Conservation (phyloP, 2,329 filamentous ascomycete species). For the Fusarium brevicatenulatum region DNA sequence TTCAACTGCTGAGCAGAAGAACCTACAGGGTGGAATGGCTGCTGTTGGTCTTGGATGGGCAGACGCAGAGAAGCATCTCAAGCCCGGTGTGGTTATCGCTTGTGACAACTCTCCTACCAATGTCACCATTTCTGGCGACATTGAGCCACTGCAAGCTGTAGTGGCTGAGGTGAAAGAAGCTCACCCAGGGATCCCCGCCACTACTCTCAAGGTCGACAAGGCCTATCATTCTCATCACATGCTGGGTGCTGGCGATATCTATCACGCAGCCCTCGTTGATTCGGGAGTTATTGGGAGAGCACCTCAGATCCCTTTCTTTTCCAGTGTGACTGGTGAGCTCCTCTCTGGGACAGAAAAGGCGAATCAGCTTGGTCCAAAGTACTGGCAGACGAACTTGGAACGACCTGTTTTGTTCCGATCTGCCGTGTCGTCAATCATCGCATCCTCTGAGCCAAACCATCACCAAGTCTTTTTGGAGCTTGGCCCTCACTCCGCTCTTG, state of each 20-base stretch:
- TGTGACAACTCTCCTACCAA: constrained; percentile 52
- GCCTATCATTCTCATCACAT: constrained; percentile 57
- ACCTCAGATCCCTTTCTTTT: background rate
- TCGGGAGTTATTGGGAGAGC: background rate
- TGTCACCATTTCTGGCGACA: constrained; percentile 51
- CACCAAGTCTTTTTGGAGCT: constrained; percentile 38
- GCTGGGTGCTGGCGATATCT: constrained; percentile 2
- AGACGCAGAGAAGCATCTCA: constrained; percentile 39
- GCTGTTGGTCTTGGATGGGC: constrained; percentile 50
- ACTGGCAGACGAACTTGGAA: constrained; percentile 47
- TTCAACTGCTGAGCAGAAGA: background rate
- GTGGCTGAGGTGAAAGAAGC: constrained; percentile 44
- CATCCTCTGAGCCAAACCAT: background rate
- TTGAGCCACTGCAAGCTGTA: constrained; percentile 39
- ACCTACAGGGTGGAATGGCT: constrained; percentile 51
- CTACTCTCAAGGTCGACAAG: constrained; percentile 50
- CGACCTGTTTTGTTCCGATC: constrained; percentile 42
- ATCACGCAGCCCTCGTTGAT: background rate
- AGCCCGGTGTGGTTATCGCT: constrained; percentile 45
- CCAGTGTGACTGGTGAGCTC: constrained; percentile 2
- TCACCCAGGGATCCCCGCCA: constrained; percentile 46
- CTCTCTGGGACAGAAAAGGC: background rate
- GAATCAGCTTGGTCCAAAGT: constrained; percentile 12
- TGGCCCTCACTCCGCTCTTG: constrained; percentile 42
- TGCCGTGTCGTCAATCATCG: constrained; percentile 1